Percentiles rank a stretch among this genome's conserved stretches.
Evolutionary conservation across 169 alveolate genomes (phyloP).

Genomic region (Plasmodium inui): DNA sequence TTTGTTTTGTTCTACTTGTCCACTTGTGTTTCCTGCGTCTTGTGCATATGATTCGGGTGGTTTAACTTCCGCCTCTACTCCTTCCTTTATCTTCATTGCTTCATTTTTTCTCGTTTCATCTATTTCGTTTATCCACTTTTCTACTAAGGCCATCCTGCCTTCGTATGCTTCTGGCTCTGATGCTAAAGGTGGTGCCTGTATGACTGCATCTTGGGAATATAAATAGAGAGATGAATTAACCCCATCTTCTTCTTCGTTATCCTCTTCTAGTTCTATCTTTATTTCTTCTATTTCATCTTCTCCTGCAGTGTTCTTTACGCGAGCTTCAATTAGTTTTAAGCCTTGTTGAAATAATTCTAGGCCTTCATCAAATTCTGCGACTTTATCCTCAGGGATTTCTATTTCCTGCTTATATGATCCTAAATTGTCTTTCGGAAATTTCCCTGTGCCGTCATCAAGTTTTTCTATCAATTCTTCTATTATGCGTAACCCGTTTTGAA

Average conservation of each 20-base stretch:
- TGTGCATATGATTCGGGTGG: background rate
- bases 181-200: background rate
- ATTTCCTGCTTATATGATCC: conserved; percentile 26
- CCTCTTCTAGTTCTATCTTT: conserved; percentile 26
- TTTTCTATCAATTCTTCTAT: conserved; percentile 26
- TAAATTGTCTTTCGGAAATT: conserved; percentile 5
- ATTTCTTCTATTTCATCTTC: conserved; percentile 23
- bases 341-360: conserved; percentile 43
- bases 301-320: background rate
- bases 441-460: conserved; percentile 16
- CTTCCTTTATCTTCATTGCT: conserved; percentile 18
- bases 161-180: background rate
- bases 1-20: background rate
- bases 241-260: background rate
- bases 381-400: conserved; percentile 27
- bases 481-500: conserved; percentile 12
- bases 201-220: background rate
- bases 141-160: conserved; percentile 4
- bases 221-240: background rate
- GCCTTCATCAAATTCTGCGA: conserved; percentile 28
- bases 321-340: conserved; percentile 25
- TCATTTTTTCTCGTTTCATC: conserved; percentile 1
- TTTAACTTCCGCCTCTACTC: background rate
- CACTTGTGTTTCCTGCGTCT: background rate
- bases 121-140: conserved; percentile 22